phyloP scores from a whole-genome alignment of 116 monocot species.

The Phalaenopsis hybrid region DNA sequence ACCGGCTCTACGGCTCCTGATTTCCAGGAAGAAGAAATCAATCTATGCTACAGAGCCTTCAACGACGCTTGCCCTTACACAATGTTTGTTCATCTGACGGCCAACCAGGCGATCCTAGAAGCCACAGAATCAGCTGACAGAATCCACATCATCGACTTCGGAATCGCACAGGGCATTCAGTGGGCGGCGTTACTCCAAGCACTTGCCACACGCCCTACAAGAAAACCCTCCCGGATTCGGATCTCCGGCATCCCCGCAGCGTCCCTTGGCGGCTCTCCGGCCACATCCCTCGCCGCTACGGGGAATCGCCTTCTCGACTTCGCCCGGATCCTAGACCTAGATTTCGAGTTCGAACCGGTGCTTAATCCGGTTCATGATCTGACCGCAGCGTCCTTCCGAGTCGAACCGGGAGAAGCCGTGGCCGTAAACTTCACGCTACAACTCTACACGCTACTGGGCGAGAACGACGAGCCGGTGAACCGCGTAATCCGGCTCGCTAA shows the following conservation, averaged over 20 bases:
- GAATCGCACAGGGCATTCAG: conserved; percentile 78
- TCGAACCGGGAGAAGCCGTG: conserved; percentile 64
- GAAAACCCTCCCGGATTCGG: conserved; percentile 61
- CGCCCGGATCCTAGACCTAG: conserved; percentile 57
- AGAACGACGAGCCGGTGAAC: conserved; percentile 31
- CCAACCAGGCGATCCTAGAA: conserved; percentile 97
- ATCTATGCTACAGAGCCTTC: conserved; percentile 71
- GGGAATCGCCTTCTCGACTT: conserved; percentile 61
- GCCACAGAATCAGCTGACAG: conserved; percentile 53
- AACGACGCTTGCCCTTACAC: conserved; percentile 89
- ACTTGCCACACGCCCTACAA: conserved; percentile 61
- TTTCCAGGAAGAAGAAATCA: conserved; percentile 41
- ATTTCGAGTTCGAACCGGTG: conserved; percentile 80
- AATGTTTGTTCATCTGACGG: conserved; percentile 92
- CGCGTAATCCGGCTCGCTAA: conserved; percentile 43
- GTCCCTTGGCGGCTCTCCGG: conserved; percentile 29
- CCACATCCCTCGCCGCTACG: conserved; percentile 51
- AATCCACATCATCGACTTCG: conserved; percentile 93
- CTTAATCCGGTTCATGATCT: conserved; percentile 47
- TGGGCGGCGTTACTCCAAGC: conserved; percentile 96
- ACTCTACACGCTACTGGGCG: conserved; percentile 56
- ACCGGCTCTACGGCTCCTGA: background rate
- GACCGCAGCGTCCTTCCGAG: conserved; percentile 29
- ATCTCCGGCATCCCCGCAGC: conserved; percentile 79
- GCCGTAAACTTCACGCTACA: conserved; percentile 93